Base-by-base conservation (phyloP, 345 rosid species). In the Excoecaria cochinchinensis region DNA sequence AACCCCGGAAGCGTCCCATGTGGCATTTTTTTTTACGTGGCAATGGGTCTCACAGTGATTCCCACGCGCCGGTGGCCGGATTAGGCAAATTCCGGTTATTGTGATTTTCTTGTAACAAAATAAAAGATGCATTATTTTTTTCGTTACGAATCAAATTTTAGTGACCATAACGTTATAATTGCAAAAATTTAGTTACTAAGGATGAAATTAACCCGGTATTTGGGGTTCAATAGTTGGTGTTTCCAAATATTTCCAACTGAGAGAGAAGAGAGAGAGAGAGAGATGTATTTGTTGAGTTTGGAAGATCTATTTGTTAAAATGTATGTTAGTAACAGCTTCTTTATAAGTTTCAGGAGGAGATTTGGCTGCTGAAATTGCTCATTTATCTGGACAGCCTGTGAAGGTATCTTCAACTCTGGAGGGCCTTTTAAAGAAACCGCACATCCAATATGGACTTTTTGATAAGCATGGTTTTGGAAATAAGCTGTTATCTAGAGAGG, bases 351-450 rank as follows among this genome's bases (percentile, higher is more conserved):
- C 85, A 90, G 97, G 88, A 65, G 93, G 96, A 79, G 94, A 88
- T 67, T 90, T 95, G 84, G 95, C 99, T 74, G 85, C 91, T 77
- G 94, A 91, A 44, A 86, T 91, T 78, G 71, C 89, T 61, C 77
- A 44, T 55, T 74, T 89, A 72, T 95, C 99, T 75, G 68, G 83
- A 80, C 99, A 95, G 81, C 98, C 99, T 21, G 94, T 92, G 68
- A 90, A 82, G 85, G 96, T 88, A 71, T 87, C 82, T 75, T 88
- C 94, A 58, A 90, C 97, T 44, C 86, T 95, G 8, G 97, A 90
- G 89, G 88, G 89, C 80, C 89, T 95, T 81, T 85, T 95, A 19
- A 95, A 95, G 86, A 95, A 92, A 89, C 99, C 99, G 21, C 99
- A 95, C 75, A 80, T 95, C 67, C 88, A 80, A 58, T 92, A 95